Percentiles rank a stretch among this genome's conserved stretches.
phyloP scores from a whole-genome alignment of 805 yeast genomes.

The Candida railenensis region DNA sequence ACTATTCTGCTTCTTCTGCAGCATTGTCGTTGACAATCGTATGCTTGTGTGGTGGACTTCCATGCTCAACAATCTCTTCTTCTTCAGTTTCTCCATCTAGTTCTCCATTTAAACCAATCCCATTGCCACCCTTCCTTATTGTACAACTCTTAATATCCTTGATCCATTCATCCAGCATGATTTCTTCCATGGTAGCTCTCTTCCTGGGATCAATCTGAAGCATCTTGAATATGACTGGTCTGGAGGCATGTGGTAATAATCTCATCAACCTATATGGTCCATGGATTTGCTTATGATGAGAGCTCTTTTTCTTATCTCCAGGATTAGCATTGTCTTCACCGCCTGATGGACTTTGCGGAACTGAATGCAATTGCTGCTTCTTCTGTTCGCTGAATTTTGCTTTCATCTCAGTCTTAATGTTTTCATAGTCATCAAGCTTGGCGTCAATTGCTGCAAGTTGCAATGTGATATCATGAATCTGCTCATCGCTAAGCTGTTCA shows the following conservation, averaged over 20 bases:
- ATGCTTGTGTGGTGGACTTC: constrained; percentile 40
- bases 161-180: constrained; percentile 72
- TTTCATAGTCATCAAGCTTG: constrained; percentile 37
- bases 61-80: constrained; percentile 31
- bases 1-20: constrained; percentile 5
- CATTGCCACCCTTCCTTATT: constrained; percentile 21
- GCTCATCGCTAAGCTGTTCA: constrained; percentile 25
- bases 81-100: constrained; percentile 36
- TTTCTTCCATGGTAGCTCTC: constrained; percentile 67
- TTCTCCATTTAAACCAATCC: constrained; percentile 14
- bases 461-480: constrained; percentile 27
- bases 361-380: constrained; percentile 9
- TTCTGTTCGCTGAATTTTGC: constrained; percentile 23
- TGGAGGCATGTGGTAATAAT: constrained; percentile 76
- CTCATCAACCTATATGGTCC: constrained; percentile 85
- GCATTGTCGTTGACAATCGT: constrained; percentile 29
- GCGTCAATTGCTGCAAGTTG: constrained; percentile 38
- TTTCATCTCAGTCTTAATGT: constrained; percentile 33
- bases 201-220: constrained; percentile 56
- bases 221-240: constrained; percentile 72
- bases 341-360: constrained; percentile 8
- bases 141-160: constrained; percentile 62
- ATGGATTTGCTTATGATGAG: constrained; percentile 58
- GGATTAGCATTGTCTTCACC: constrained; percentile 15
- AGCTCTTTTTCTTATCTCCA: constrained; percentile 28